phyloP scores from a whole-genome alignment of 2,329 filamentous ascomycete genomes.

The Trichoderma polysporum region DNA sequence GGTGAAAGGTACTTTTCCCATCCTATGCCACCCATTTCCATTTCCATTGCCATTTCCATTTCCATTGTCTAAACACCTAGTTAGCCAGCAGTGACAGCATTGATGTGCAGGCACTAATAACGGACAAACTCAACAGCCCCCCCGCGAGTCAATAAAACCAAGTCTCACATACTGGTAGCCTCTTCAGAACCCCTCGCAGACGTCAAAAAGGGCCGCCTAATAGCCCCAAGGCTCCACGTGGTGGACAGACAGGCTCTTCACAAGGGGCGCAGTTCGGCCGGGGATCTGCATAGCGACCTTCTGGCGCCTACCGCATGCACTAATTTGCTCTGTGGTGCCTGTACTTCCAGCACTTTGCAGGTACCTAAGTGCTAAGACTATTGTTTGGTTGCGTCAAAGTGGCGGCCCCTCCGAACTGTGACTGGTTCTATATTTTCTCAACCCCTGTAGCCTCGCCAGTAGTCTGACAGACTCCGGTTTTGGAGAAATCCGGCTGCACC shows the following conservation, averaged over 20 bases:
- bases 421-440: background rate
- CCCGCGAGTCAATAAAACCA: background rate
- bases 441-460: background rate
- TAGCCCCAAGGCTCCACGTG: conserved; percentile 4
- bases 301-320: background rate
- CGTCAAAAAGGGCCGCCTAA: conserved; percentile 2
- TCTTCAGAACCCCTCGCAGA: background rate
- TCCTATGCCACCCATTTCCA: background rate
- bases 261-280: background rate
- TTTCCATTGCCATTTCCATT: no score
- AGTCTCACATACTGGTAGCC: background rate
- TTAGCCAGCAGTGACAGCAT: background rate
- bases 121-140: background rate
- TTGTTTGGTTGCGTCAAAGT: background rate
- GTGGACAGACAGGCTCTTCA: background rate
- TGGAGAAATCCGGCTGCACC: background rate
- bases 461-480: background rate
- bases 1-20: background rate
- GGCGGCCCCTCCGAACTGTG: background rate
- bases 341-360: background rate
- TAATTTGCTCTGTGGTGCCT: background rate
- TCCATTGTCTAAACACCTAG: no score
- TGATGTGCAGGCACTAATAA: background rate
- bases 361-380: background rate
- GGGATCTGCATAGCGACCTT: background rate